Base-by-base conservation (phyloP, 768 basidiomycete genomes). In the Xerocomus potaroensis region DNA sequence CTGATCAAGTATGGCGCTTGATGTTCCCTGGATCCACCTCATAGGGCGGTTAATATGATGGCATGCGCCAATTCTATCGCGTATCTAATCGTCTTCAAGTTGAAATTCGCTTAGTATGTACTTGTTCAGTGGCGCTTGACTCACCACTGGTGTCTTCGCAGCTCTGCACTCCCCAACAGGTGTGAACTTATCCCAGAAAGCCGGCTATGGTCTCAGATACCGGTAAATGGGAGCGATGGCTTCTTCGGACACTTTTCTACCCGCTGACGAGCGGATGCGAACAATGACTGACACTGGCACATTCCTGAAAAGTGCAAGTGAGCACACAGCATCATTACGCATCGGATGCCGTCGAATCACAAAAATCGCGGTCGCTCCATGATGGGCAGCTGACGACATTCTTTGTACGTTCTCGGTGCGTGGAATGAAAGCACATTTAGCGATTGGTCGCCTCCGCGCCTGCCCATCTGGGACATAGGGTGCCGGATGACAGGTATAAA, bases 401-500 rank as follows among this genome's bases (percentile, higher is more conserved):
- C 36, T 42, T 38, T 41, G 35, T 40, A 11, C 41, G 24, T 45
- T 38, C 32, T 8, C 16, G 26, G 7, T n/a, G 21, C 24, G 16
- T 18, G 12, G 19, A 45, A 48, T 19, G 21, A 22, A 47, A 33
- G 59, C 45, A 8, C 44, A 50, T 51, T 61, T 48, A 41, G 58
- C 55, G 47, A 59, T 57, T 59, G 58, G 55, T 40, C 41, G 42
- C 44, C 38, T 33, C 42, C 14, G 8, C 5, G 8, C 15, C 21
- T 16, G 36, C n/a, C 23, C 21, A 18, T 43, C 47, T 19, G 26
- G 38, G 35, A 40, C 14, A 19, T 29, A 23, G 7, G 45, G 27
- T 47, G 19, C 24, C 26, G 33, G 34, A 24, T 36, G 5, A 18
- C 26, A 24, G 30, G 40, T 57, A 61, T 58, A 61, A 60, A 61